Conservation (phyloP, 306 rosid species). For the Lathyrus tuberosus region DNA sequence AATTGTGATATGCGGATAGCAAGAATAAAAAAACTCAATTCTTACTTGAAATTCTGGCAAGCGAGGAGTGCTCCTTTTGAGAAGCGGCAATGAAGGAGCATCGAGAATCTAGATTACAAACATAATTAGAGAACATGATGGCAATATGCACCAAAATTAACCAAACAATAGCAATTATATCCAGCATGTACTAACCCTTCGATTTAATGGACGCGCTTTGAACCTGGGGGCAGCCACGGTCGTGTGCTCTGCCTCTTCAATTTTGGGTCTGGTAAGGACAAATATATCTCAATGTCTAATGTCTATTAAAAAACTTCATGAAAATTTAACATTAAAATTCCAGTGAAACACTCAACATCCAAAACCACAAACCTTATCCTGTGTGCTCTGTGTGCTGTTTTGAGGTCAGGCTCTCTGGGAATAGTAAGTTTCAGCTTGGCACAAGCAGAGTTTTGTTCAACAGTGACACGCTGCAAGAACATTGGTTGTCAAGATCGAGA, state of each 20-base stretch:
- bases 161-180: slow-evolving; percentile 26
- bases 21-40: slow-evolving; percentile 22
- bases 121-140: slow-evolving; percentile 38
- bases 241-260: slow-evolving; percentile 53
- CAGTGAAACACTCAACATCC: slow-evolving; percentile 27
- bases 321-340: slow-evolving; percentile 29
- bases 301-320: slow-evolving; percentile 4
- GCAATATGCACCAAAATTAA: slow-evolving; percentile 22
- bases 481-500: too few relatives aligned
- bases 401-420: slow-evolving; percentile 92
- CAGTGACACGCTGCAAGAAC: slow-evolving; percentile 63
- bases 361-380: slow-evolving; percentile 69
- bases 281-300: slow-evolving; percentile 22
- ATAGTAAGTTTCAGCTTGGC: slow-evolving; percentile 75
- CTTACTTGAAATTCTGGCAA: slow-evolving; percentile 92
- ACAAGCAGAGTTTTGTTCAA: slow-evolving; percentile 52
- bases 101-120: slow-evolving; percentile 69
- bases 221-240: slow-evolving; percentile 56
- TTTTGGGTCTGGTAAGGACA: slow-evolving; percentile 59
- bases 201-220: slow-evolving; percentile 97
- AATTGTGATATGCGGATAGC: slow-evolving; percentile 10
- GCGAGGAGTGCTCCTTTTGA: slow-evolving; percentile 77
- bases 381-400: slow-evolving; percentile 82
- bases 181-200: slow-evolving; percentile 67
- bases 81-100: slow-evolving; percentile 83